phyloP scores from a whole-genome alignment of 2,329 filamentous ascomycete genomes.

The Diatrype stigma region DNA sequence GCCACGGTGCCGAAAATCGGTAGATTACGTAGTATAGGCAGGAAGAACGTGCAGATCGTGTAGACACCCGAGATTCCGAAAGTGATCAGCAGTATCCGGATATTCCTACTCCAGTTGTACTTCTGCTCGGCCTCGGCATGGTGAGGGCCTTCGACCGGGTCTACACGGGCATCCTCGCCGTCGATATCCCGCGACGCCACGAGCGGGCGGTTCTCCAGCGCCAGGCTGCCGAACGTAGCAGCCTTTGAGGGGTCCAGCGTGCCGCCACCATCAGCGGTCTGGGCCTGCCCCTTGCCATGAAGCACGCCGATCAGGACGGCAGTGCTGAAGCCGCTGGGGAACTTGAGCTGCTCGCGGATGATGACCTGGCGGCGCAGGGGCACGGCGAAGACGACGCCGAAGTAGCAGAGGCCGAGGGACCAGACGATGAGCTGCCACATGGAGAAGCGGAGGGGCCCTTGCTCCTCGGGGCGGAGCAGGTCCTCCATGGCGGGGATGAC shows the following conservation, averaged over 20 bases:
- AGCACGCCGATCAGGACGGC: slow-evolving; percentile 89
- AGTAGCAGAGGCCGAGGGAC: slow-evolving; percentile 91
- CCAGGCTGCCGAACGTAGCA: slow-evolving; percentile 29
- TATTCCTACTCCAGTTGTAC: slow-evolving; percentile 43
- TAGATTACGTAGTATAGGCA: slow-evolving; percentile 79
- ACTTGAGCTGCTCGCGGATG: slow-evolving; percentile 85
- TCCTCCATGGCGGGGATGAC: slow-evolving; percentile 91
- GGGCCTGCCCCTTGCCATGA: slow-evolving; percentile 57
- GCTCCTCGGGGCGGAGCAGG: slow-evolving; percentile 71
- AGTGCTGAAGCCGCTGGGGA: slow-evolving; percentile 93
- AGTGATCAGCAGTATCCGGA: slow-evolving; percentile 51
- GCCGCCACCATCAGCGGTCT: slow-evolving; percentile 17
- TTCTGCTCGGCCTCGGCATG: slow-evolving; percentile 30
- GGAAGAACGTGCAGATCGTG: slow-evolving; percentile 84
- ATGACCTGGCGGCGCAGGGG: slow-evolving; percentile 89
- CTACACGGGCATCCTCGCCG: slow-evolving; percentile 13
- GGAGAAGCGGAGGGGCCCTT: slow-evolving; percentile 68
- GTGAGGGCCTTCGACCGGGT: slow-evolving; percentile 19
- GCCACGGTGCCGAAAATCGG: slow-evolving; percentile 76
- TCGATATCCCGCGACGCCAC: slow-evolving; percentile 13
- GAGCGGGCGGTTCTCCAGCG: slow-evolving; percentile 28
- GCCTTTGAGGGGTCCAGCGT: slow-evolving; percentile 25
- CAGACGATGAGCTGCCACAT: slow-evolving; percentile 79
- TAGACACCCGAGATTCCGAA: slow-evolving; percentile 59
- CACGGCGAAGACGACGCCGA: slow-evolving; percentile 94